Conservation (phyloP, 352 stramenopile genomes). For the Phytophthora sansomeana region DNA sequence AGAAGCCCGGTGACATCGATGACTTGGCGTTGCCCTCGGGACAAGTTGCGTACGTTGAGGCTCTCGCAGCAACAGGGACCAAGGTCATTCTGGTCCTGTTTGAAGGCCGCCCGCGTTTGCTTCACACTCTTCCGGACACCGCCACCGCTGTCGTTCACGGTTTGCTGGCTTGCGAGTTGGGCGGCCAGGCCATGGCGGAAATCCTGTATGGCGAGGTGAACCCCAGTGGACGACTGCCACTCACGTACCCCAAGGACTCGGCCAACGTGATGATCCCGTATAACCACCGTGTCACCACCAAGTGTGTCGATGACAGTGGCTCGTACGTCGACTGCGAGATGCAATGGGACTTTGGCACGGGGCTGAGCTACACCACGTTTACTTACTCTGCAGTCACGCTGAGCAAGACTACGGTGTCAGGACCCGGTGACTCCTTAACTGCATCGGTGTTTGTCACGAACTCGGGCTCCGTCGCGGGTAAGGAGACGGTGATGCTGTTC, state of each 20-base stretch:
- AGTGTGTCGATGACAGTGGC: conserved; percentile 42
- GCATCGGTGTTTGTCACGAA: conserved; percentile 79
- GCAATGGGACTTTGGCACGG: conserved; percentile 74
- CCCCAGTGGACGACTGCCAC: conserved; percentile 80
- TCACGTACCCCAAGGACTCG: conserved; percentile 83
- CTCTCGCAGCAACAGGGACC: conserved; percentile 66
- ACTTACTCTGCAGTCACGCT: conserved; percentile 57
- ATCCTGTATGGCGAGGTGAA: conserved; percentile 84
- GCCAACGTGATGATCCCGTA: conserved; percentile 79
- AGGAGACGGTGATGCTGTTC: conserved; percentile 85
- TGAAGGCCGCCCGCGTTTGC: conserved; percentile 77
- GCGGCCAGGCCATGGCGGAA: conserved; percentile 84
- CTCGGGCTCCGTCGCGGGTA: conserved; percentile 56
- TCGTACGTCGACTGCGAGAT: conserved; percentile 54
- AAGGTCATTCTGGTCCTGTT: conserved; percentile 89
- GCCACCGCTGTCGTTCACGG: conserved; percentile 80
- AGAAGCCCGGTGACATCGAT: conserved; percentile 89
- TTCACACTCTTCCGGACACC: conserved; percentile 49
- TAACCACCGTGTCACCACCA: conserved; percentile 70
- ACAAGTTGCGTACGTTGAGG: conserved; percentile 78
- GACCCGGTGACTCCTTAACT: conserved; percentile 38
- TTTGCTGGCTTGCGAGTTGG: conserved; percentile 76
- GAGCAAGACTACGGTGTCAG: conserved; percentile 41
- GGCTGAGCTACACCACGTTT: conserved; percentile 79
- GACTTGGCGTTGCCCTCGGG: conserved; percentile 69